A percentile compares a stretch with the other conserved stretches of the same genome.
Conservation (phyloP, 495 filamentous ascomycete genomes). For the Endocarpon pusillum region DNA sequence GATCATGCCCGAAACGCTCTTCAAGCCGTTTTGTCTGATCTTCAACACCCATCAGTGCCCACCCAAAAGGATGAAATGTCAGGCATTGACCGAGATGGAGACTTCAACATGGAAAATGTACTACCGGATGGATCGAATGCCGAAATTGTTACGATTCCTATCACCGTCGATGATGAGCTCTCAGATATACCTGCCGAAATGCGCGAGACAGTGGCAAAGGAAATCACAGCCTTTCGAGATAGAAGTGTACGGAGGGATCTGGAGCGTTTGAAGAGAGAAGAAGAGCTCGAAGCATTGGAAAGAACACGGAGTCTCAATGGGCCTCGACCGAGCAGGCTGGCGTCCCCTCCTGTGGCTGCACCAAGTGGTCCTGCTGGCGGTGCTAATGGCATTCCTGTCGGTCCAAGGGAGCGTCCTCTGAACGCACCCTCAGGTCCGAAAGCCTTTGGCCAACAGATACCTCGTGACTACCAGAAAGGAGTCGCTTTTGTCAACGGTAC, state of each 20-base stretch:
- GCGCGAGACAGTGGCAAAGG: constrained; percentile 88
- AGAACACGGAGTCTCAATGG: constrained; percentile 51
- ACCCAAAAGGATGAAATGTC: constrained; percentile 30
- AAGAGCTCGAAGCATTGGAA: constrained; percentile 82
- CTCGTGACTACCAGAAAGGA: constrained; percentile 63
- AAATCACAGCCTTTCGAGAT: constrained; percentile 88
- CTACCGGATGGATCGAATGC: constrained; percentile 32
- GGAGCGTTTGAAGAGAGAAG: constrained; percentile 71
- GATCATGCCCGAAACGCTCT: constrained; percentile 49
- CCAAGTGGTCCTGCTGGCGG: constrained; percentile 54
- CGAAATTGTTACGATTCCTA: constrained; percentile 81
- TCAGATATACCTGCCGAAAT: constrained; percentile 91
- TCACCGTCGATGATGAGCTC: constrained; percentile 83
- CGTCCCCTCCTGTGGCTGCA: constrained; percentile 49
- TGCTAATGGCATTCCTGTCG: constrained; percentile 71
- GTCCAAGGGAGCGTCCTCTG: constrained; percentile 52
- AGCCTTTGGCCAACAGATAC: constrained; percentile 52
- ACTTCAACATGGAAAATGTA: constrained; percentile 46
- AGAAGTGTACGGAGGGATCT: constrained; percentile 73
- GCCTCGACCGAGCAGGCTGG: constrained; percentile 45
- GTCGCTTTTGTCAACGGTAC: constrained; percentile 80
- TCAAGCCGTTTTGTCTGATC: constrained; percentile 44
- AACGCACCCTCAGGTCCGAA: constrained; percentile 72
- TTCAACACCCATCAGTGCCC: constrained; percentile 49
- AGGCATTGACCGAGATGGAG: constrained; percentile 42